phyloP scores from a whole-genome alignment of 1,139 yeast genomes.

The Candida pseudoviswanathii region DNA sequence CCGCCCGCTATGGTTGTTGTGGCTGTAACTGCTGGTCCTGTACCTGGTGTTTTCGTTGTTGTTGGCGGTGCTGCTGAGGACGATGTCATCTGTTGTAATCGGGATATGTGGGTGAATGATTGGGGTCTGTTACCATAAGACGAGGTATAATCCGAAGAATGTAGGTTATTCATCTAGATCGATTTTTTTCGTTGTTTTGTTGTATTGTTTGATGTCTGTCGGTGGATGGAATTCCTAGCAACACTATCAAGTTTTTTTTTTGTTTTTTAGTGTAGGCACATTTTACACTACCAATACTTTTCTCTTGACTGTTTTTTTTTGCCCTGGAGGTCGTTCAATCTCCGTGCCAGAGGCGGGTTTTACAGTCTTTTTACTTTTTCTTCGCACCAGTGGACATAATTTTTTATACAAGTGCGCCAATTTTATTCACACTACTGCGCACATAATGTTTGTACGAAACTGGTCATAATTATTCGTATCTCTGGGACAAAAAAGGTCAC shows the following conservation, averaged over 20 bases:
- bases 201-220: not conserved
- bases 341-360: too few relatives aligned
- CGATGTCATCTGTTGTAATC: slow-evolving; percentile 8
- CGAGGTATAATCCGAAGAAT: slow-evolving; percentile 4
- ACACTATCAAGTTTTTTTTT: not conserved
- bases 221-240: not conserved
- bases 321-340: too few relatives aligned
- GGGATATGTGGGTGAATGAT: not conserved
- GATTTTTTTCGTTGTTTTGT: not conserved
- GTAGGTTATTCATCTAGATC: slow-evolving; percentile 1
- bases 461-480: too few relatives aligned
- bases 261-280: not conserved
- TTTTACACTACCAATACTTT: too few relatives aligned
- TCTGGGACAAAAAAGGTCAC: too few relatives aligned
- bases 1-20: not conserved
- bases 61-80: slow-evolving; percentile 6
- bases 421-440: too few relatives aligned
- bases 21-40: not conserved
- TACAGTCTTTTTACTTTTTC: too few relatives aligned
- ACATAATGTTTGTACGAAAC: too few relatives aligned
- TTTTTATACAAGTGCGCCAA: too few relatives aligned
- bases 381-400: too few relatives aligned
- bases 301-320: too few relatives aligned
- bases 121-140: slow-evolving; percentile 1
- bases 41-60: not conserved